These are phyloP conservation scores for Crotalaria pallida DNA, from an alignment of 306 rosid genomes.

Conservation along the genomic window DNA sequence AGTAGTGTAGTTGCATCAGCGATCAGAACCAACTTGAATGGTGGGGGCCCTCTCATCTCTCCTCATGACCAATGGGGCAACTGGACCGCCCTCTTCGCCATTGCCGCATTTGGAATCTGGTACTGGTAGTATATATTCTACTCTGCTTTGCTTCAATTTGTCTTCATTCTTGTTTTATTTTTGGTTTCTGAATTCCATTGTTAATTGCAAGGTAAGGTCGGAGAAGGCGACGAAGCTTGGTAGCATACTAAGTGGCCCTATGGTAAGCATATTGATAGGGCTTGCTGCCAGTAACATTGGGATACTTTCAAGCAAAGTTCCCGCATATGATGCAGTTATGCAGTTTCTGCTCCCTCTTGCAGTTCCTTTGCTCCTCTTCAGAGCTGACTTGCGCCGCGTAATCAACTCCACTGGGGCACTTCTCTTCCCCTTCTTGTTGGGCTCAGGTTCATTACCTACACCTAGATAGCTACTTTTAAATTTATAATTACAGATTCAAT, in stretches of 20 bases:
- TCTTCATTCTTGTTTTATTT: no score
- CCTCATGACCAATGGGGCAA: slow-evolving; percentile 69
- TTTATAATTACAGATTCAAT: no score
- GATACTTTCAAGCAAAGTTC: slow-evolving; percentile 44
- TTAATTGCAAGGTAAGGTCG: slow-evolving; percentile 9
- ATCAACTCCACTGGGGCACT: slow-evolving; percentile 65
- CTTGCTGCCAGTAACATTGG: slow-evolving; percentile 71
- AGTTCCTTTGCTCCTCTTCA: slow-evolving; percentile 58
- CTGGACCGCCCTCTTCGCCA: slow-evolving; percentile 62
- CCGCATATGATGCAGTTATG: slow-evolving; percentile 50
- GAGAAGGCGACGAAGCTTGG: slow-evolving; percentile 39
- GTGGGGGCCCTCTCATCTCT: slow-evolving; percentile 57
- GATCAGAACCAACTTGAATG: slow-evolving; percentile 25
- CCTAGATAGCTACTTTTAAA: no score
- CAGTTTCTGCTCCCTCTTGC: slow-evolving; percentile 59
- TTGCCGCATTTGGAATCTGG: slow-evolving; percentile 73
- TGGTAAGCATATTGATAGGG: slow-evolving; percentile 59
- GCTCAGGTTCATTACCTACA: no score
- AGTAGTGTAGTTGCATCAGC: no score
- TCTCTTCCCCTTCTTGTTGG: slow-evolving; percentile 71
- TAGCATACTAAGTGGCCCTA: slow-evolving; percentile 60
- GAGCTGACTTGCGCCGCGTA: slow-evolving; percentile 73
- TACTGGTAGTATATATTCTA: no score
- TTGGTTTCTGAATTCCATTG: not conserved
- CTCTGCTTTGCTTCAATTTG: no score